Base-by-base conservation (phyloP, 176 grass and related monocot genomes). In the Carex cristatella region DNA sequence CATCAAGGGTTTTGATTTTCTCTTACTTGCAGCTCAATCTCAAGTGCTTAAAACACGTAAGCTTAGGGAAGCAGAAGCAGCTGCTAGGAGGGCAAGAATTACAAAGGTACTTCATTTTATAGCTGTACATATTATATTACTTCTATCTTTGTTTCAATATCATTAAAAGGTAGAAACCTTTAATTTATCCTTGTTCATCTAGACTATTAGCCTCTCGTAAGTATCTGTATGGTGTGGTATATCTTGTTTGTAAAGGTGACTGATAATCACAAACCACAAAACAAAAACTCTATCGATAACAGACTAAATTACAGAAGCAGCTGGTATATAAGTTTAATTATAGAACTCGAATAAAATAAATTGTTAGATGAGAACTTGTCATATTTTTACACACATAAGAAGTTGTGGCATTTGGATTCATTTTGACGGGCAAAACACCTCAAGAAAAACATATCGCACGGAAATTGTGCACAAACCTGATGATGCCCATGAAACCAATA, bases 61-160 rank as follows among this genome's bases (percentile, higher is more conserved):
- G 91, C 89, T 98, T 46, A 76, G 91, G 66, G 96, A 98, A 79
- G 93, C 91, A 79, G 96, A 98, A 84, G 85, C 89, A 92, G 96
- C 90, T 80, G 88, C 93, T 84, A 83, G 86, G 57, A 89, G 87
- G 84, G 89, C 89, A 86, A 95, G 76, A 86, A 86, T 85, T 84
- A 94, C 93, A 80, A 98, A 98, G 88, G 95, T 89, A 87, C 28
- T 40, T 37, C 12, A 27, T 6, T 57, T 66, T 3, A 15, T 38
- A 69, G 56, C 1, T 15, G 14, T 68, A 71, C 69, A 49, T 51
- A 80, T 79, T 54, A 49, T 23, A 31, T 51, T 53, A 15, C 40
- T 84, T 53, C 7, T 84, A 16, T 84, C 46, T 14, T 81, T 83
- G 2, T 53, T 27, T 67, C 5, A 7, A 28, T 63, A 27, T 63